phyloP scores from a whole-genome alignment of 768 basidiomycete genomes.

The Russula earlei region DNA sequence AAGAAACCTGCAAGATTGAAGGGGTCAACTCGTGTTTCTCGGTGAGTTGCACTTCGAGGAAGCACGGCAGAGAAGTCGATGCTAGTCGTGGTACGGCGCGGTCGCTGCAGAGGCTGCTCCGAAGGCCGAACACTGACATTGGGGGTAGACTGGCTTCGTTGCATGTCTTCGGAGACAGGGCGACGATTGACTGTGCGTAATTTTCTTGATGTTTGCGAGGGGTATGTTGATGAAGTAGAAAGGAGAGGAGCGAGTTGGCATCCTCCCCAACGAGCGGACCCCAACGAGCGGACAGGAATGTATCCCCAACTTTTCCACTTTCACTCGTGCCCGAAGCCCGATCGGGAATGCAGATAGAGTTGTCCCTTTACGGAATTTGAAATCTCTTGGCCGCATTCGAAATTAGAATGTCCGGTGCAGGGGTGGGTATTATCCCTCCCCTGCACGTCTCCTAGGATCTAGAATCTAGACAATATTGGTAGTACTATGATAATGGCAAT shows the following conservation, averaged over 20 bases:
- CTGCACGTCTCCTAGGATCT: no score
- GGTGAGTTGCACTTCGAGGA: constrained; percentile 20
- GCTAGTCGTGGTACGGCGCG: constrained; percentile 19
- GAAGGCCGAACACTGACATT: constrained; percentile 1
- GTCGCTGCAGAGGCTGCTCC: neutral
- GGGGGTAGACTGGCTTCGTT: constrained; percentile 28
- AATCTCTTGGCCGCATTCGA: neutral
- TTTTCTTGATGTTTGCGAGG: neutral
- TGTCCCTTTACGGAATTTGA: constrained; percentile 1
- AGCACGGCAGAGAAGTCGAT: constrained; percentile 12
- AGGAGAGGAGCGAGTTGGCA: neutral
- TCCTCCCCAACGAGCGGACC: constrained; percentile 13
- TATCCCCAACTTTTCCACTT: constrained; percentile 16
- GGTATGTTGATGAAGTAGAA: neutral
- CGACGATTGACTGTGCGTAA: constrained; percentile 2
- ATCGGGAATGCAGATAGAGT: constrained; percentile 7
- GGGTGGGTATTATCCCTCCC: no score
- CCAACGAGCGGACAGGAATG: no score
- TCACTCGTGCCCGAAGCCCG: constrained; percentile 17
- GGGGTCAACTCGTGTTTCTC: constrained; percentile 33
- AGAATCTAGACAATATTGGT: no score
- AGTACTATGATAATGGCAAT: no score
- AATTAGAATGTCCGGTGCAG: neutral
- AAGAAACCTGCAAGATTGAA: constrained; percentile 44
- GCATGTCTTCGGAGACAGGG: constrained; percentile 15